Evolutionary conservation across 2,329 filamentous ascomycete species (phyloP).

Genomic region (Paraphaeosphaeria sporulosa): DNA sequence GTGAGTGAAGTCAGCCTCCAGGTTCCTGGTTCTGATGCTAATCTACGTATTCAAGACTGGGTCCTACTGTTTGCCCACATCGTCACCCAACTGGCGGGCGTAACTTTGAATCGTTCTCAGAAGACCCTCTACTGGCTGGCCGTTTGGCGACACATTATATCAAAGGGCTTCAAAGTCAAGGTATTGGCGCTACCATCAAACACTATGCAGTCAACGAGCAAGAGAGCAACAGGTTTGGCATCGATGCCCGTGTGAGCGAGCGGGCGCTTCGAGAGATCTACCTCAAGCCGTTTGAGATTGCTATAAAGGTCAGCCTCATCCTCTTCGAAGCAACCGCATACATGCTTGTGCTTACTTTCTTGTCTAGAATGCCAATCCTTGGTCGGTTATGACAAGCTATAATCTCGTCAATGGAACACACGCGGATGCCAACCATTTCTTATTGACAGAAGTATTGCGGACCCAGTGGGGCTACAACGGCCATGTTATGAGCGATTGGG

Average conservation of each 20-base stretch:
- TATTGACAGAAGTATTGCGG: conserved; percentile 55
- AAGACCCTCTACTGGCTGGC: conserved; percentile 22
- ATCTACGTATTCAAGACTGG: conserved; percentile 7
- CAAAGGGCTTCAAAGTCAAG: conserved; percentile 56
- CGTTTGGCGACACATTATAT: conserved; percentile 8
- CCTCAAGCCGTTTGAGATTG: conserved; percentile 65
- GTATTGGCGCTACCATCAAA: conserved; percentile 54
- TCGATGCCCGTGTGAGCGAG: conserved; percentile 66
- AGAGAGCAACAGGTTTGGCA: conserved; percentile 67
- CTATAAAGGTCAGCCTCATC: conserved; percentile 38
- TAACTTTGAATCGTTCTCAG: conserved; percentile 21
- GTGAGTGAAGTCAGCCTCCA: not conserved
- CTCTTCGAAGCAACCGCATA: too few relatives aligned
- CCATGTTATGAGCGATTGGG: conserved; percentile 42
- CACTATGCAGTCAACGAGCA: conserved; percentile 73
- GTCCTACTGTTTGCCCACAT: conserved; percentile 39
- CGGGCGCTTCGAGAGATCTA: conserved; percentile 66
- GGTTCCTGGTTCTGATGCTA: not conserved
- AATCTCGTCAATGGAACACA: conserved; percentile 24
- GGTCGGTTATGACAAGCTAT: conserved; percentile 60
- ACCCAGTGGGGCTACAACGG: conserved; percentile 56
- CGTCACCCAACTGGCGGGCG: conserved; percentile 23
- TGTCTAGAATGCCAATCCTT: conserved; percentile 65
- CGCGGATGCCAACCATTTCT: conserved; percentile 42
- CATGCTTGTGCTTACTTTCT: too few relatives aligned